These are phyloP conservation scores for Zangia roseola DNA, from an alignment of 768 basidiomycete species.

Conservation along the genomic window DNA sequence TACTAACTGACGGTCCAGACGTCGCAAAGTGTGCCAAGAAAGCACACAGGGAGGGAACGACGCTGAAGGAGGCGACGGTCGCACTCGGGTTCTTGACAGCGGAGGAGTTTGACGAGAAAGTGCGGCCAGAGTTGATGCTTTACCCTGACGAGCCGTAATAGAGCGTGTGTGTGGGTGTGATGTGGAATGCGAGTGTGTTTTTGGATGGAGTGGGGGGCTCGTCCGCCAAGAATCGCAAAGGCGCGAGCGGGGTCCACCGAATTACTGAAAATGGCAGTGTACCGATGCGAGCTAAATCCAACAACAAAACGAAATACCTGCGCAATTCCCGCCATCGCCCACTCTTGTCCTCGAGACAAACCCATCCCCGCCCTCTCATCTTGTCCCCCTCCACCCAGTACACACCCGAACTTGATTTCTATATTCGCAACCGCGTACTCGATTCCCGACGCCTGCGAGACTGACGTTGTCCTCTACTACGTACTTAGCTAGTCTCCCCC, in stretches of 20 bases:
- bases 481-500: too few species aligned
- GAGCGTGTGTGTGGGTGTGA: neutral
- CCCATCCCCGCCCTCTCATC: neutral
- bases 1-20: conserved; percentile 47
- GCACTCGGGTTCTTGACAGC: conserved; percentile 79
- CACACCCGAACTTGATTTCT: neutral
- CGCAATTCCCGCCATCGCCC: conserved; percentile 33
- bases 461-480: neutral
- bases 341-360: conserved; percentile 18
- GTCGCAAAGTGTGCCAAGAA: conserved; percentile 99
- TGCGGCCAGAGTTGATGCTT: conserved; percentile 89
- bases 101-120: conserved; percentile 94
- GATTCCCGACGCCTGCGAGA: neutral
- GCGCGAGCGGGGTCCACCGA: conserved; percentile 22
- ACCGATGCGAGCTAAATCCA: conserved; percentile 36
- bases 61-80: conserved; percentile 93
- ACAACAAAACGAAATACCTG: conserved; percentile 37
- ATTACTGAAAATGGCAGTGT: conserved; percentile 31
- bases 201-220: conserved; percentile 6
- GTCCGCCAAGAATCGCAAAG: conserved; percentile 31
- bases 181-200: too few species aligned
- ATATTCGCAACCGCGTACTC: neutral
- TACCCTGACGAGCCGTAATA: conserved; percentile 57
- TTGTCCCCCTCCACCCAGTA: neutral
- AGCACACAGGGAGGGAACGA: conserved; percentile 98